These are phyloP conservation scores for Coprinopsis marcescibilis DNA, from an alignment of 768 basidiomycete genomes.

Conservation along the genomic window DNA sequence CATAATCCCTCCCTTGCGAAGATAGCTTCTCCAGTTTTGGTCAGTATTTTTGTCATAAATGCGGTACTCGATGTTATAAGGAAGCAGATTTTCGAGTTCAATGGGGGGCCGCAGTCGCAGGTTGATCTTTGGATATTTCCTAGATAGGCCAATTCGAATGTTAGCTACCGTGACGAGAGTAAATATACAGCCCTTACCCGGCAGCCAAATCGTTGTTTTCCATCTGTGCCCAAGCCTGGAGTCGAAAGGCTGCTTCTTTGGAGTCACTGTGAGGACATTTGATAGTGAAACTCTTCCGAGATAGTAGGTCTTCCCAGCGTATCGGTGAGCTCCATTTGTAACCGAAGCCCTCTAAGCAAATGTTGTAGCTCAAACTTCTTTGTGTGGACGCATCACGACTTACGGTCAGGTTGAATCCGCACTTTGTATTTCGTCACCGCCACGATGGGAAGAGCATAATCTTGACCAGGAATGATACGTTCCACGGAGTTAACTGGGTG, in stretches of 20 bases:
- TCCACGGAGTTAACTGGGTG: slow-evolving; percentile 76
- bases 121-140: slow-evolving; percentile 79
- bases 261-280: slow-evolving; percentile 80
- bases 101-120: slow-evolving; percentile 88
- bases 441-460: slow-evolving; percentile 87
- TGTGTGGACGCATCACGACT: slow-evolving; percentile 23
- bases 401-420: slow-evolving; percentile 89
- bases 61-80: slow-evolving; percentile 92
- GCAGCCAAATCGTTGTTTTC: slow-evolving; percentile 46
- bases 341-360: slow-evolving; percentile 79
- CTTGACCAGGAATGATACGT: slow-evolving; percentile 87
- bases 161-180: neutral
- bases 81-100: slow-evolving; percentile 92
- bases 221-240: slow-evolving; percentile 86
- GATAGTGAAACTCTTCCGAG: slow-evolving; percentile 65
- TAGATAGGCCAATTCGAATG: slow-evolving; percentile 30
- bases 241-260: slow-evolving; percentile 84
- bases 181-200: slow-evolving; percentile 36
- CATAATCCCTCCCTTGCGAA: slow-evolving; percentile 90
- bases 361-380: neutral
- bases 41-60: slow-evolving; percentile 94
- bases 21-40: slow-evolving; percentile 91
- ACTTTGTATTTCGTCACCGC: slow-evolving; percentile 78
- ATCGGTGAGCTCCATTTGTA: slow-evolving; percentile 90
- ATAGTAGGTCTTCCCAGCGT: slow-evolving; percentile 83